Conservation (phyloP, 1,284 basidiomycete genomes). For the Inonotus obliquus region DNA sequence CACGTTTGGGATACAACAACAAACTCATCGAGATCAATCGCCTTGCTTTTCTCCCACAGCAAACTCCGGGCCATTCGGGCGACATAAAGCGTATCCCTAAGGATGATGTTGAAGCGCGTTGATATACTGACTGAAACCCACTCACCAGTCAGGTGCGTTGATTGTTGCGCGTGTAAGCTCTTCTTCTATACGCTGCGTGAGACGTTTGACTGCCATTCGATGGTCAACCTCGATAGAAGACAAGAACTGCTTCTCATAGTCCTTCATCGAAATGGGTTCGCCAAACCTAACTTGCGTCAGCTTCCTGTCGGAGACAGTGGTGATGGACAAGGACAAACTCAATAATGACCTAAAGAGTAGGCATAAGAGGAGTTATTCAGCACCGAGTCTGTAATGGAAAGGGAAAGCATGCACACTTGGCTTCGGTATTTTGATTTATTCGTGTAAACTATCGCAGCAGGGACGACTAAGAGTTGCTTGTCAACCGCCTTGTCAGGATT, state of each 20-base stretch:
- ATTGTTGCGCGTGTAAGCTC: slow-evolving; percentile 76
- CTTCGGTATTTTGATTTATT: slow-evolving; percentile 94
- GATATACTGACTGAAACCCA: slow-evolving; percentile 15
- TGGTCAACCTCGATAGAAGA: slow-evolving; percentile 61
- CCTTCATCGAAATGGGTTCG: slow-evolving; percentile 69
- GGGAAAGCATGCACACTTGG: slow-evolving; percentile 42
- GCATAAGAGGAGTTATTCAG: background rate
- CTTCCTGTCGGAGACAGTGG: background rate
- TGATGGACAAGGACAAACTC: slow-evolving; percentile 46
- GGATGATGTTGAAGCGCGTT: background rate
- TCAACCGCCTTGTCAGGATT: slow-evolving; percentile 42
- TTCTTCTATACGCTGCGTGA: slow-evolving; percentile 72
- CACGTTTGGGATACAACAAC: slow-evolving; percentile 87
- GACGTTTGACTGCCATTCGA: slow-evolving; percentile 80
- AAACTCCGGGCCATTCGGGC: slow-evolving; percentile 88
- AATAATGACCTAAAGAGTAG: slow-evolving; percentile 52
- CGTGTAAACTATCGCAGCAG: slow-evolving; percentile 88
- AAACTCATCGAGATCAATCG: slow-evolving; percentile 75
- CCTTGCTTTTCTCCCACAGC: slow-evolving; percentile 76
- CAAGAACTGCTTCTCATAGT: slow-evolving; percentile 76
- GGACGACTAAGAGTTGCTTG: slow-evolving; percentile 56
- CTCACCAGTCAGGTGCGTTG: slow-evolving; percentile 90
- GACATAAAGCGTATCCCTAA: slow-evolving; percentile 80
- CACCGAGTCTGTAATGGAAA: background rate
- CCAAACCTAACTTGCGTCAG: slow-evolving; percentile 58